Evolutionary conservation across 108 stramenopile species (phyloP), one percentile per base, ranked within the genome.

Genomic region (Nitzschia inconspicua): DNA sequence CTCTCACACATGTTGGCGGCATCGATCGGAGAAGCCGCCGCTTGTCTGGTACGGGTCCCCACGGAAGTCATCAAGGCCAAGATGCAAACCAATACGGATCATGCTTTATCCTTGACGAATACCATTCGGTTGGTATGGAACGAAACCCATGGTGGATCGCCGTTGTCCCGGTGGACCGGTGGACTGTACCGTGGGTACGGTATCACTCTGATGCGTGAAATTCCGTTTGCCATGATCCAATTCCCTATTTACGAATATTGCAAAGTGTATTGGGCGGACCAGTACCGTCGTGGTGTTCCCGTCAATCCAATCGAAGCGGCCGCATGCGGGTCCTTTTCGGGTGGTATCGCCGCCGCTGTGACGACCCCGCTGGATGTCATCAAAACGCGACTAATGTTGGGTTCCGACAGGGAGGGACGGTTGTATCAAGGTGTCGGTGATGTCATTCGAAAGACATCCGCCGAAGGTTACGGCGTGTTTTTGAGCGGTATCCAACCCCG

Each of bases 61-160:
- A 96, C 96, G 9, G 99, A 99, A 67, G 95, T 98, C 1, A 70
- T 99, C 52, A 99, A 99, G 77, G 85, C 95, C 29, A 92, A 90
- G 43, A 95, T 97, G 95, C 99, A 99, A 76, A 89, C 83, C 1
- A 70, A 73, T 47, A 58, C 87, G 50, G 48, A 37, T 57, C 68
- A 36, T 23, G 82, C 82, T 8, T 39, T 78, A 4, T 40, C 64
- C 18, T 57, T 92, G 23, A 27, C 44, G 0, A 51, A 69, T 28
- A 91, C 89, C 31, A 47, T 91, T 27, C 55, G 55, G 56, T 29
- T 54, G 32, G 83, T 95, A 1, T 13, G 85, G 57, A 58, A 72
- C 0, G 88, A 91, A 54, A 78, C 60, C 22, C 78, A 78, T 44
- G 59, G 70, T 9, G 62, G 75, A 23, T 75, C 68, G 13, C 71